A percentile compares a stretch with the other conserved stretches of the same genome.
phyloP scores from a whole-genome alignment of 768 basidiomycete species.

The Phanerodontia chrysosporium region DNA sequence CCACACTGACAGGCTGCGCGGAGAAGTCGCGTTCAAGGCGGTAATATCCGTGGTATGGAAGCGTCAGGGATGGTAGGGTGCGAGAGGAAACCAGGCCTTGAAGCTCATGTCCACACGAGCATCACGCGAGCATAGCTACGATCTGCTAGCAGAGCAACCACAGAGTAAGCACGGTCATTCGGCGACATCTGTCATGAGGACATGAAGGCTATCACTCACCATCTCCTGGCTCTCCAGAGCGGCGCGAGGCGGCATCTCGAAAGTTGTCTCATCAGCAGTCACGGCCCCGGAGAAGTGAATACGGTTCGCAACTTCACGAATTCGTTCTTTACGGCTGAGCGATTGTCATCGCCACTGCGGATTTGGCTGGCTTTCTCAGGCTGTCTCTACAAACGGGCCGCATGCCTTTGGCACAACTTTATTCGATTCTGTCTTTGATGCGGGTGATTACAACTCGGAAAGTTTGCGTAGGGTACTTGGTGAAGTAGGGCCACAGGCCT shows the following conservation, averaged over 20 bases:
- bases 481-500: neutral
- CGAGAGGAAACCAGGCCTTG: too few relatives aligned
- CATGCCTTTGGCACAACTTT: neutral
- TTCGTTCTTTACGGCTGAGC: too few relatives aligned
- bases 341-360: neutral
- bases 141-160: neutral
- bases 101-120: too few relatives aligned
- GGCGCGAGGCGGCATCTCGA: neutral
- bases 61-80: too few relatives aligned
- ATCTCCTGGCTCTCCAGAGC: neutral
- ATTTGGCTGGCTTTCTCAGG: neutral
- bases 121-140: neutral
- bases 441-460: neutral
- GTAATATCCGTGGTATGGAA: too few relatives aligned
- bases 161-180: too few relatives aligned
- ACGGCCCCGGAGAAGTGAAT: too few relatives aligned
- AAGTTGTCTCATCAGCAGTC: neutral
- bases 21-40: too few relatives aligned
- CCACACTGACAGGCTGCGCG: too few relatives aligned
- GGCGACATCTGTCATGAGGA: neutral
- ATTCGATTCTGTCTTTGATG: neutral
- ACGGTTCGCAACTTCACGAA: too few relatives aligned
- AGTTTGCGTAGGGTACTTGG: neutral
- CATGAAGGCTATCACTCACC: neutral
- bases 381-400: neutral